Evolutionary conservation across 2,329 filamentous ascomycete species (phyloP), one percentile per base, ranked within the genome.

Genomic region (Gyromitra esculenta): DNA sequence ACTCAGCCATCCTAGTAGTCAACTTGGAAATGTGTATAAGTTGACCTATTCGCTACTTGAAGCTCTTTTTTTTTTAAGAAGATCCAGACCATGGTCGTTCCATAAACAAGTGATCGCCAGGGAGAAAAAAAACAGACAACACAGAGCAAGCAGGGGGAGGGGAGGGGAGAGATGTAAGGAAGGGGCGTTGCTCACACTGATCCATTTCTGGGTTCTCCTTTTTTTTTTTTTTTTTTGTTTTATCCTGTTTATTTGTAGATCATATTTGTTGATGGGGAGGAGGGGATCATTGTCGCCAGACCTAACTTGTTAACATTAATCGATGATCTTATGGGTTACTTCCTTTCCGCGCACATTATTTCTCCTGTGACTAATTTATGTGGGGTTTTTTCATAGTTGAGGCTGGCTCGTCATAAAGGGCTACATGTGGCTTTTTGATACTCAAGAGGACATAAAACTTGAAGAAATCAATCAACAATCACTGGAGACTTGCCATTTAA

Each of bases 161-260:
- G 25, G 2, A 31, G 25, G 25, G 45, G 56, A 41, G 9, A 21
- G 18, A 43, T 4, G 35, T 39, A 50, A 13, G 65, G 39, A 37
- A 31, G 31, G 56, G 62, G 25, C 25, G 9, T 41, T 31, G 41
- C 37, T 41, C 31, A 52, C 35, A 25, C 39, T 39, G 13, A 50
- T 60, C 7, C 25, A 3, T 63, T 54, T 57, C 18, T 31, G 56
- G 15, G 8, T 56, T 5, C 25, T 35, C 64, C 25, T 31, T 31
- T 31, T 31, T 31, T 31, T 4, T 31, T 31, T 31, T 4, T 31
- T 2, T 31, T 31, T 31, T 31, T 31, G 25, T 31, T 31, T 31
- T 69, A 62, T 62, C 52, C 18, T 68, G 54, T 59, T 67, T 66
- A 73, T 73, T 73, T 25, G 41, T 13, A 50, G 62, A 69, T 64